phyloP scores from a whole-genome alignment of 2,329 filamentous ascomycete genomes.

The Fusarium miscanthi region DNA sequence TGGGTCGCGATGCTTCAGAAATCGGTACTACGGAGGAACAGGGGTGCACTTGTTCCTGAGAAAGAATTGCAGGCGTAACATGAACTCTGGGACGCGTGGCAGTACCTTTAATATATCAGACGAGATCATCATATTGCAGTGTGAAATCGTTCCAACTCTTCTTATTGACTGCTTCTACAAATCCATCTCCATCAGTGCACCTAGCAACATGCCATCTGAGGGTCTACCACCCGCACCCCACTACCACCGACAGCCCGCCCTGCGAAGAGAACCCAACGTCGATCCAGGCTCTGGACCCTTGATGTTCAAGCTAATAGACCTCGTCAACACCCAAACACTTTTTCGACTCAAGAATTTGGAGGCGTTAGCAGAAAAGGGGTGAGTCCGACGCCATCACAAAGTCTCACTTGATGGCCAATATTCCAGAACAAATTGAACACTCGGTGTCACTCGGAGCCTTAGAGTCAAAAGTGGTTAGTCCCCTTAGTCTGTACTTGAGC shows the following conservation, averaged over 20 bases:
- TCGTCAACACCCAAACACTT: fast-evolving
- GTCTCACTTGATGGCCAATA: fast-evolving
- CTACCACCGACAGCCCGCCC: not conserved
- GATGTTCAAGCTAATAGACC: not conserved
- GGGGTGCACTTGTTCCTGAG: fast-evolving
- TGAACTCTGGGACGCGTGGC: fast-evolving
- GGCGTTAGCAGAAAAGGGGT: not conserved
- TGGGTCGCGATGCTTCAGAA: fast-evolving
- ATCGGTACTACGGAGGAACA: fast-evolving
- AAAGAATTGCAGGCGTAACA: not conserved
- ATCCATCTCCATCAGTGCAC: no score
- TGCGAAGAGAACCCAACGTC: fast-evolving
- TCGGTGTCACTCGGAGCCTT: not conserved
- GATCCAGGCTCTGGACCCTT: fast-evolving
- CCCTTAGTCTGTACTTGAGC: fast-evolving
- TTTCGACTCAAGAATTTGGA: fast-evolving
- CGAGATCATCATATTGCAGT: fast-evolving
- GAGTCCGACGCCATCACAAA: fast-evolving
- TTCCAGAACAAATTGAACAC: fast-evolving
- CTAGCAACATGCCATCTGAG: fast-evolving
- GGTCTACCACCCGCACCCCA: not conserved
- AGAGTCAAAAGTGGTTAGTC: fast-evolving
- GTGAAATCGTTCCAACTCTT: fast-evolving
- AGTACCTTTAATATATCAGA: not conserved
- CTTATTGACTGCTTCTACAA: fast-evolving